Evolutionary conservation across 1,284 basidiomycete genomes (phyloP).

Genomic region (Trichosporon faecale): DNA sequence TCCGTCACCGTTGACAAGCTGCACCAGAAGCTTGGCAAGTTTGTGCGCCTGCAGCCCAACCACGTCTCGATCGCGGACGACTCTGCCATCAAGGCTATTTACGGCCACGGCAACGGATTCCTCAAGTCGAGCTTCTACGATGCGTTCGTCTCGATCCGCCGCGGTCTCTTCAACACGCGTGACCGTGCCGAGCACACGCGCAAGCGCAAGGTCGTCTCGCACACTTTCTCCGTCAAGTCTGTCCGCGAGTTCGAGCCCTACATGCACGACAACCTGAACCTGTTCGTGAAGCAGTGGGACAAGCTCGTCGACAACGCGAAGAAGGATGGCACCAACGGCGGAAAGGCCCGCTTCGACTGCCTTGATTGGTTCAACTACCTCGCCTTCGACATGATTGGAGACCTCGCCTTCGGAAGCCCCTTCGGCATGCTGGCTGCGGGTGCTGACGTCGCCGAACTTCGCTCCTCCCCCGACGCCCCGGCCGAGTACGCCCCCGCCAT

Average conservation of each 20-base stretch:
- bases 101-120: constrained; percentile 69
- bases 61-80: constrained; percentile 79
- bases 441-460: constrained; percentile 68
- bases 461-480: constrained; percentile 49
- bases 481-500: constrained; percentile 68
- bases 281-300: constrained; percentile 74
- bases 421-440: constrained; percentile 83
- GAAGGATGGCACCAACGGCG: constrained; percentile 55
- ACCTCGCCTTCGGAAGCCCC: constrained; percentile 77
- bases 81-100: constrained; percentile 68
- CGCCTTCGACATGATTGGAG: constrained; percentile 83
- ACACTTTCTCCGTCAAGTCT: constrained; percentile 67
- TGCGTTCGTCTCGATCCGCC: constrained; percentile 68
- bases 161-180: constrained; percentile 57
- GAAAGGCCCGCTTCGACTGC: constrained; percentile 63
- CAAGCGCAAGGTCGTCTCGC: constrained; percentile 83
- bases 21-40: constrained; percentile 70
- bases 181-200: constrained; percentile 76
- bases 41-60: constrained; percentile 83
- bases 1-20: constrained; percentile 71
- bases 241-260: constrained; percentile 70
- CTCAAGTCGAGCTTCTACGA: constrained; percentile 72
- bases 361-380: constrained; percentile 75
- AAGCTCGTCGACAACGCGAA: constrained; percentile 61
- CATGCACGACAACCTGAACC: constrained; percentile 64